phyloP scores from a whole-genome alignment of 1,284 basidiomycete species.

The Puccinia triticina region DNA sequence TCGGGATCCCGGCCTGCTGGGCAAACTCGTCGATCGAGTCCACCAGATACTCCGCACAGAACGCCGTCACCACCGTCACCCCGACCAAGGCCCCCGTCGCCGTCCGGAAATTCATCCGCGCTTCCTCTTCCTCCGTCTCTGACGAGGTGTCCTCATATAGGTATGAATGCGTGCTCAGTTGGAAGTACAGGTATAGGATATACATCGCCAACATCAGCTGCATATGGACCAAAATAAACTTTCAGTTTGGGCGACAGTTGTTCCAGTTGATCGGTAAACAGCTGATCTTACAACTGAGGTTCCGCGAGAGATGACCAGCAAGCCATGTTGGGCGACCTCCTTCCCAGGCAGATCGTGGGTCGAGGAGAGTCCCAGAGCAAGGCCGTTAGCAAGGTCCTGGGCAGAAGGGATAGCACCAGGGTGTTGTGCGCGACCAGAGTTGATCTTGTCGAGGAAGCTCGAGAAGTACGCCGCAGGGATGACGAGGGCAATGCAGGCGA shows the following conservation, averaged over 20 bases:
- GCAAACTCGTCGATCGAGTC: conserved; percentile 88
- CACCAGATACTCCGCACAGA: conserved; percentile 84
- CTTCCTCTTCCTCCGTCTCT: conserved; percentile 63
- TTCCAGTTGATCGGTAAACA: not conserved
- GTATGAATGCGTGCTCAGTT: conserved; percentile 66
- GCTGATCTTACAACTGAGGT: conserved; percentile 67
- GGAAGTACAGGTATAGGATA: conserved; percentile 66
- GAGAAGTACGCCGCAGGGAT: conserved; percentile 58
- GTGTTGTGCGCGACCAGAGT: not conserved
- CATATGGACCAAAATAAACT: conserved; percentile 1
- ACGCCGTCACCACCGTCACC: conserved; percentile 78
- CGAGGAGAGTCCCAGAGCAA: not conserved
- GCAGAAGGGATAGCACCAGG: conserved; percentile 2
- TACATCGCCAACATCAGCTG: conserved; percentile 77
- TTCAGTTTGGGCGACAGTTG: not conserved
- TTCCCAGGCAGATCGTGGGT: conserved; percentile 57
- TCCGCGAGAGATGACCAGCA: conserved; percentile 78
- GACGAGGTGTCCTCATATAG: conserved; percentile 64
- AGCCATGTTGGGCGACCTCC: conserved; percentile 63
- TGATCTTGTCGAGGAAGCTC: conserved; percentile 53
- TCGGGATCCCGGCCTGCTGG: conserved; percentile 75
- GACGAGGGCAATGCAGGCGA: conserved; percentile 56
- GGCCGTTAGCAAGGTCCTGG: conserved; percentile 62
- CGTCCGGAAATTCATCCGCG: conserved; percentile 71
- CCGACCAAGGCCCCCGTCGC: conserved; percentile 66